A percentile compares a stretch with the other conserved stretches of the same genome.
These are phyloP conservation scores for Melampsora americana DNA, from an alignment of 1,284 basidiomycete genomes.

Conservation along the genomic window DNA sequence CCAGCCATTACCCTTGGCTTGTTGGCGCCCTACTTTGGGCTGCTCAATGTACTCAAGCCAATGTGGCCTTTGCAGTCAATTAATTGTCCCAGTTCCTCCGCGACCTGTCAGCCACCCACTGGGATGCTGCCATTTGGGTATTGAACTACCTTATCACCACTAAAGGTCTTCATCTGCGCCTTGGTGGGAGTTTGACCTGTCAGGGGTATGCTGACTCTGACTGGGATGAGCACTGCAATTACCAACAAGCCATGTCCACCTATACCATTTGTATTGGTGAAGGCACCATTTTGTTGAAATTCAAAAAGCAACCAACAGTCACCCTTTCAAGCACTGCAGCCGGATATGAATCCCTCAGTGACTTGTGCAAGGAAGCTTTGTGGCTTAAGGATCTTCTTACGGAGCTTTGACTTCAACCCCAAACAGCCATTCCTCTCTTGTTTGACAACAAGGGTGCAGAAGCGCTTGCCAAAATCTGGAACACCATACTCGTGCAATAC, in stretches of 20 bases:
- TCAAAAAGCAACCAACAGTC: background rate
- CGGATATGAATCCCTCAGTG: background rate
- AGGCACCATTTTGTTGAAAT: slow-evolving; percentile 3
- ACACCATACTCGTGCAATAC: slow-evolving; percentile 55
- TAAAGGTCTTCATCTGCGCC: background rate
- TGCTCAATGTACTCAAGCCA: slow-evolving; percentile 2
- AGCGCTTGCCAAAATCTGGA: slow-evolving; percentile 54
- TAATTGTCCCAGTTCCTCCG: background rate
- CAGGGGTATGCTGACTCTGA: slow-evolving; percentile 8
- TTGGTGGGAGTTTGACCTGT: background rate
- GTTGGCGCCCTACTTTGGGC: background rate
- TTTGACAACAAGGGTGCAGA: slow-evolving; percentile 57
- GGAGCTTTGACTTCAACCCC: background rate
- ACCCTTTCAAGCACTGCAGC: background rate
- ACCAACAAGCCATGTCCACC: background rate
- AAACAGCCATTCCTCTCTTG: slow-evolving; percentile 49
- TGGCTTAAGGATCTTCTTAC: background rate
- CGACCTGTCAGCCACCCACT: no score
- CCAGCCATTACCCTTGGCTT: background rate
- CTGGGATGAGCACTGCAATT: slow-evolving; percentile 10
- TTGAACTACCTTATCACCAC: background rate
- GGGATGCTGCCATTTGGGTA: background rate
- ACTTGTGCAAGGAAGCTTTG: background rate
- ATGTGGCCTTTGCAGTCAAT: background rate
- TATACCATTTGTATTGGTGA: background rate